Evolutionary conservation across 495 filamentous ascomycete species (phyloP).

Genomic region (Xylaria sp.): DNA sequence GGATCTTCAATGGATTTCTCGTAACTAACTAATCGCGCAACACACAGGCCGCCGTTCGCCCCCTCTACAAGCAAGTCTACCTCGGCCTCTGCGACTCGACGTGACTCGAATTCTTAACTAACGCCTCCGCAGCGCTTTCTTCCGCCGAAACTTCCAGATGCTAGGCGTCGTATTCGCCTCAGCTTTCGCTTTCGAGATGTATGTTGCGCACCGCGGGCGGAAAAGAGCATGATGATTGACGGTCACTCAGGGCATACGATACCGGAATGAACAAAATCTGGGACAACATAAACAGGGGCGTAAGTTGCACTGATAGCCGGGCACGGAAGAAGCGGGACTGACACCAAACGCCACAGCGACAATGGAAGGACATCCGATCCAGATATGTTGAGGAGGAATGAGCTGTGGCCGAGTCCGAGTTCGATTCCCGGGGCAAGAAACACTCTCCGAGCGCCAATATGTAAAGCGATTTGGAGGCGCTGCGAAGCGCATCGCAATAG

Average conservation of each 20-base stretch:
- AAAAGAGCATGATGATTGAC: conserved; percentile 34
- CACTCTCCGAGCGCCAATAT: background rate
- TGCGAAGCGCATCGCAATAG: conserved; percentile 11
- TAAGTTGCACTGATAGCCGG: conserved; percentile 57
- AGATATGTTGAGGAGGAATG: conserved; percentile 79
- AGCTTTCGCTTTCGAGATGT: conserved; percentile 96
- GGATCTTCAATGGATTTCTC: background rate
- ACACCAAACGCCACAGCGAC: conserved; percentile 66
- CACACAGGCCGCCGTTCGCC: conserved; percentile 44
- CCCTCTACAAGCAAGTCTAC: conserved; percentile 82
- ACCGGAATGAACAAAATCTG: conserved; percentile 79
- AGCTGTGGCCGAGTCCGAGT: conserved; percentile 34
- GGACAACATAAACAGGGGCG: conserved; percentile 87
- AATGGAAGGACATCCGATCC: conserved; percentile 99
- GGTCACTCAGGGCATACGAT: conserved; percentile 72
- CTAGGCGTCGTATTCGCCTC: conserved; percentile 82
- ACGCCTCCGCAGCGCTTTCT: conserved; percentile 67
- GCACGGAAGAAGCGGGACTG: conserved; percentile 33
- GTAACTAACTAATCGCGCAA: conserved; percentile 44
- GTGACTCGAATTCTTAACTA: conserved; percentile 11
- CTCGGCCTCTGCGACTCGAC: conserved; percentile 1
- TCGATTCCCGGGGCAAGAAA: conserved; percentile 26
- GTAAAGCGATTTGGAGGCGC: background rate
- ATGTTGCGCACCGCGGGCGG: conserved; percentile 43
- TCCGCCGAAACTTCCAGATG: conserved; percentile 86